Evolutionary conservation across 208 protist species (phyloP).

Genomic region (Trypanosoma melophagium): DNA sequence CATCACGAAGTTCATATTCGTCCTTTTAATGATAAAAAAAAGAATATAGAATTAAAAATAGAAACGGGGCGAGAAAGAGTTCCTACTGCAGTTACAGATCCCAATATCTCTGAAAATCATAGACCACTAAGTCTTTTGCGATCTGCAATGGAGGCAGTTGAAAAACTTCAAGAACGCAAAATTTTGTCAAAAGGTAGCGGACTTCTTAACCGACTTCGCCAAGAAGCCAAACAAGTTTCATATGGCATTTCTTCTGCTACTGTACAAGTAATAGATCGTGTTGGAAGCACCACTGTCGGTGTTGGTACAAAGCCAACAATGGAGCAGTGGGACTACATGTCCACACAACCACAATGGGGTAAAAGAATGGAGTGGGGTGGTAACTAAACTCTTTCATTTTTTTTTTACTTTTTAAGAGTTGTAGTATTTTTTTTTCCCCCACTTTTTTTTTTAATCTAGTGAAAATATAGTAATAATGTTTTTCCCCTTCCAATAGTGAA

Average conservation of each 20-base stretch:
- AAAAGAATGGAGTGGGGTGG: constrained; percentile 8
- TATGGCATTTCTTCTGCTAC: background rate
- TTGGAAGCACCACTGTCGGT: background rate
- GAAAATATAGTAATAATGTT: background rate
- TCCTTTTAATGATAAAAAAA: background rate
- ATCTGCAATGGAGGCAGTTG: background rate
- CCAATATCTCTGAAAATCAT: background rate
- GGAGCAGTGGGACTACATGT: constrained; percentile 25
- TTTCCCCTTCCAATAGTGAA: background rate
- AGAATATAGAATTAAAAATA: background rate
- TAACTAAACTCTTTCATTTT: background rate
- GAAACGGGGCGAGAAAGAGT: background rate
- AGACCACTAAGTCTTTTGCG: background rate
- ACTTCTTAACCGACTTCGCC: background rate
- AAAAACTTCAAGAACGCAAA: constrained; percentile 2
- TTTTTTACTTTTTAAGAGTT: background rate
- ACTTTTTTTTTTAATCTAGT: background rate
- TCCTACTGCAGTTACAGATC: too few relatives aligned
- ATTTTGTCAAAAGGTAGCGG: background rate
- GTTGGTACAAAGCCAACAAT: background rate
- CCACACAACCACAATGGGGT: constrained; percentile 32
- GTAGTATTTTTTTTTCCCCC: constrained; percentile 24
- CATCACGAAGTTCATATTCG: constrained; percentile 15
- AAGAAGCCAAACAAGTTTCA: background rate
- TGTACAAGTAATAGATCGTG: background rate